These are phyloP conservation scores for Halenospora varia DNA, from an alignment of 495 filamentous ascomycete species.

Conservation along the genomic window DNA sequence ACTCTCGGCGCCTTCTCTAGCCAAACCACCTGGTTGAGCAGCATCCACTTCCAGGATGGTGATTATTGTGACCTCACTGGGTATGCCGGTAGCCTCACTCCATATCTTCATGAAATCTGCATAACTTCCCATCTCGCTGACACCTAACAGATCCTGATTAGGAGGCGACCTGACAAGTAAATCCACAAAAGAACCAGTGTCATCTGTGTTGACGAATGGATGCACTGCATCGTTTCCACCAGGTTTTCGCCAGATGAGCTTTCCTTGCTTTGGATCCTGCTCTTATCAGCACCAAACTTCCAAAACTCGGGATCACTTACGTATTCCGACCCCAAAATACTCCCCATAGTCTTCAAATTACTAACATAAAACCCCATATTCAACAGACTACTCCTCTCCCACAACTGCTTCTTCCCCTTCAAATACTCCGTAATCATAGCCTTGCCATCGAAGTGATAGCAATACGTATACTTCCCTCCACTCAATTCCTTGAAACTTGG, in stretches of 20 bases:
- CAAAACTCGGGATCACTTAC: neutral
- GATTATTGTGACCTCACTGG: neutral
- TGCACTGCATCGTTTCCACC: slow-evolving; percentile 4
- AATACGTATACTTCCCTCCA: slow-evolving; percentile 33
- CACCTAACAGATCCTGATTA: slow-evolving; percentile 13
- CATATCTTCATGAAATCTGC: slow-evolving; percentile 13
- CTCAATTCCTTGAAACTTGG: slow-evolving; percentile 26
- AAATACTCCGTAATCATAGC: slow-evolving; percentile 11
- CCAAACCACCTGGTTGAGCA: slow-evolving; percentile 14
- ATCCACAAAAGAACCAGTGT: slow-evolving; percentile 12
- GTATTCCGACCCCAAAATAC: slow-evolving; percentile 4
- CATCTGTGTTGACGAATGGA: slow-evolving; percentile 10
- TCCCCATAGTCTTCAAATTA: slow-evolving; percentile 11
- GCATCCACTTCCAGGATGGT: slow-evolving; percentile 10
- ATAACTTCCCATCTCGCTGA: slow-evolving; percentile 14
- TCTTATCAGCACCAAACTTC: neutral
- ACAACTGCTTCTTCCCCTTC: slow-evolving; percentile 7
- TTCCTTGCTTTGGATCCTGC: slow-evolving; percentile 1
- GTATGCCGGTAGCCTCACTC: slow-evolving; percentile 8
- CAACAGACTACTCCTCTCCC: slow-evolving; percentile 18
- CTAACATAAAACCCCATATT: slow-evolving; percentile 22
- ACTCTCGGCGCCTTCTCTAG: slow-evolving; percentile 16
- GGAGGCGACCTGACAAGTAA: slow-evolving; percentile 11
- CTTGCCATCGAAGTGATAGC: slow-evolving; percentile 40
- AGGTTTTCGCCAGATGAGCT: slow-evolving; percentile 7